These are phyloP conservation scores for Cordyceps tenuipes DNA, from an alignment of 2,329 filamentous ascomycete genomes.

Conservation along the genomic window DNA sequence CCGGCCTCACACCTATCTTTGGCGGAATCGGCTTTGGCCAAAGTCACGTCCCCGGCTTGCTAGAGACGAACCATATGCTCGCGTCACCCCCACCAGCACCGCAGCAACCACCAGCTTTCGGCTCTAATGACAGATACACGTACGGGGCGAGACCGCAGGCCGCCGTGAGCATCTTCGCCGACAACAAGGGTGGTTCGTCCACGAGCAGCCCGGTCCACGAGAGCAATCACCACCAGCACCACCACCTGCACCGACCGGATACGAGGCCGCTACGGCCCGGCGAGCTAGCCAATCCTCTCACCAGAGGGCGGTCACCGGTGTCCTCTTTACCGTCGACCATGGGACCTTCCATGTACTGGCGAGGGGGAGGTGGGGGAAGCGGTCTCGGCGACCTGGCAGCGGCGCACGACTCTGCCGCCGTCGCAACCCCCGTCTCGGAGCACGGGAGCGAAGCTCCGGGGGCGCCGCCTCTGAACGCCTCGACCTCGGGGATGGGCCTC, in stretches of 20 bases:
- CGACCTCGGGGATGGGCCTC: slow-evolving; percentile 7
- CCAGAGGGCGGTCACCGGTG: slow-evolving; percentile 44
- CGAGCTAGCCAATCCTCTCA: slow-evolving; percentile 49
- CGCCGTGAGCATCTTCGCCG: slow-evolving; percentile 32
- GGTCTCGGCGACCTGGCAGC: slow-evolving; percentile 5
- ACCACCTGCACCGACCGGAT: slow-evolving; percentile 26
- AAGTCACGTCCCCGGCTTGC: slow-evolving; percentile 37
- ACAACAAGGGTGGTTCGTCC: neutral
- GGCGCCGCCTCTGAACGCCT: neutral
- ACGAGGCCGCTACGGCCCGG: slow-evolving; percentile 49
- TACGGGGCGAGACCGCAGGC: slow-evolving; percentile 20
- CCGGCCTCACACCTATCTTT: slow-evolving; percentile 59
- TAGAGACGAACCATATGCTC: slow-evolving; percentile 50
- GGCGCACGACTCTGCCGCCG: neutral
- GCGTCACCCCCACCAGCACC: slow-evolving; percentile 36
- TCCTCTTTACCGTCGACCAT: slow-evolving; percentile 47
- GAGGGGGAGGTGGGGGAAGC: neutral
- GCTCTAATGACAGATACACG: slow-evolving; percentile 39
- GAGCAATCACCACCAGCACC: slow-evolving; percentile 5
- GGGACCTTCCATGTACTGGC: slow-evolving; percentile 52
- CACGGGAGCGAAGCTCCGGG: slow-evolving; percentile 1
- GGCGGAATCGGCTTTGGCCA: slow-evolving; percentile 58
- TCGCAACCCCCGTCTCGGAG: neutral
- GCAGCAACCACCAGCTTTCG: neutral
- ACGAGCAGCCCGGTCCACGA: slow-evolving; percentile 15